Base-by-base conservation (phyloP, 345 rosid genomes). In the Conringia planisiliqua region DNA sequence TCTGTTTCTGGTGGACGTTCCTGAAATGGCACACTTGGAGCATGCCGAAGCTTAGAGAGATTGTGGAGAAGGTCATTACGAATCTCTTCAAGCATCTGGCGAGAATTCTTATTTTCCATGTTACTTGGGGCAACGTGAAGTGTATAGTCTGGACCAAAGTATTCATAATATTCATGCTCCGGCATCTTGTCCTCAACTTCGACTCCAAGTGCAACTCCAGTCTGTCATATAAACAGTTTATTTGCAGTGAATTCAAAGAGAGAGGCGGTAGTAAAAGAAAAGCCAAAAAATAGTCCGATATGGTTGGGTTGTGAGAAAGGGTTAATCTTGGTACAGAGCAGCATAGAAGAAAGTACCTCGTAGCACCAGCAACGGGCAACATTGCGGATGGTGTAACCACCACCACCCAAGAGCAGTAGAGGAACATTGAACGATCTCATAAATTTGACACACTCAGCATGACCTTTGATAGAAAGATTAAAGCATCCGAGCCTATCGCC, bases 1-100 rank as follows among this genome's bases (percentile, higher is more conserved):
- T 87, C 89, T 22, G 97, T 85, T 63, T 90, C 93, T 60, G 97
- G 97, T 32, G 84, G 90, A 63, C 93, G 85, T 82, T 92, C 99
- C 78, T 87, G 96, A 80, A 95, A 95, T 57, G 81, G 97, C 30
- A 92, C 91, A 81, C 99, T 90, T 55, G 99, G 97, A 62, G 99
- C 97, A 89, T 95, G 99, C 83, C 83, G 93, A 77, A 95, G 93
- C 81, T 69, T 95, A 50, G 97, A 86, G 75, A 95, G 96, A 83
- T 95, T 74, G 4, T 90, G 96, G 29, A 95, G 97, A 73, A 95
- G 92, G 80, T 88, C 89, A 24, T 75, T 79, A 46, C 87, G 86
- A 83, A 92, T 95, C 7, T 90, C 96, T 48, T 95, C 97, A 27
- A 95, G 90, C 70, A 84, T 66, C 59, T 79, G 92, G 17, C 83